Evolutionary conservation across 768 basidiomycete genomes (phyloP).

Genomic region (Amanita fuliginea): DNA sequence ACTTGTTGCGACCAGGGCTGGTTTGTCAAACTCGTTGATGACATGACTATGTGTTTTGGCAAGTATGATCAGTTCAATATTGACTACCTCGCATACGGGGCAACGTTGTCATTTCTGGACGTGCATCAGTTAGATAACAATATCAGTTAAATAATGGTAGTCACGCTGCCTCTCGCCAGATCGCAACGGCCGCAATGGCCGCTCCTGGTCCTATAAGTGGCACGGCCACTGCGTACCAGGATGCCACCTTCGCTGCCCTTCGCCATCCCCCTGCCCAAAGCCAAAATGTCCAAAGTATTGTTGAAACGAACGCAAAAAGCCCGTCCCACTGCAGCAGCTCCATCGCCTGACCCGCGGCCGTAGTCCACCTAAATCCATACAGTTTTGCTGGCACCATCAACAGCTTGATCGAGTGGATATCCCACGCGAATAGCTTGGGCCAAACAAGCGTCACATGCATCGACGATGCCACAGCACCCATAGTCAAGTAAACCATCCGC

Average conservation of each 20-base stretch:
- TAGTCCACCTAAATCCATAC: slow-evolving; percentile 6
- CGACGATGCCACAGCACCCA: slow-evolving; percentile 31
- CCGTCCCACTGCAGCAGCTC: slow-evolving; percentile 45
- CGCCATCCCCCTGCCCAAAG: slow-evolving; percentile 21
- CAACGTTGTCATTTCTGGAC: too few relatives aligned
- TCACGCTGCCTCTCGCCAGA: slow-evolving; percentile 34
- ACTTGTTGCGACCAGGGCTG: too few relatives aligned
- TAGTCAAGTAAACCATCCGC: slow-evolving; percentile 21
- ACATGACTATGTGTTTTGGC: too few relatives aligned
- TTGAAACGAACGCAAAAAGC: slow-evolving; percentile 25
- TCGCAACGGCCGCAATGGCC: slow-evolving; percentile 31
- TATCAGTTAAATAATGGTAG: too few relatives aligned
- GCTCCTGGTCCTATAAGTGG: slow-evolving; percentile 40
- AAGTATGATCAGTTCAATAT: too few relatives aligned
- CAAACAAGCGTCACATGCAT: slow-evolving; percentile 29
- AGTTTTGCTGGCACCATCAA: slow-evolving; percentile 25
- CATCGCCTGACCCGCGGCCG: slow-evolving; percentile 18
- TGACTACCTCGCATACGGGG: too few relatives aligned
- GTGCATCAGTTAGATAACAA: too few relatives aligned
- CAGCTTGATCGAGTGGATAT: slow-evolving; percentile 19
- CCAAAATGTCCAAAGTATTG: slow-evolving; percentile 38
- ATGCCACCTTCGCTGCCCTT: neutral
- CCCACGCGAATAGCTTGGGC: slow-evolving; percentile 16
- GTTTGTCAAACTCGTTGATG: too few relatives aligned
- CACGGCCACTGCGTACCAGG: slow-evolving; percentile 32